A percentile compares a stretch with the other conserved stretches of the same genome.
Evolutionary conservation across 768 basidiomycete species (phyloP).

Genomic region (Phylloporus sp.): DNA sequence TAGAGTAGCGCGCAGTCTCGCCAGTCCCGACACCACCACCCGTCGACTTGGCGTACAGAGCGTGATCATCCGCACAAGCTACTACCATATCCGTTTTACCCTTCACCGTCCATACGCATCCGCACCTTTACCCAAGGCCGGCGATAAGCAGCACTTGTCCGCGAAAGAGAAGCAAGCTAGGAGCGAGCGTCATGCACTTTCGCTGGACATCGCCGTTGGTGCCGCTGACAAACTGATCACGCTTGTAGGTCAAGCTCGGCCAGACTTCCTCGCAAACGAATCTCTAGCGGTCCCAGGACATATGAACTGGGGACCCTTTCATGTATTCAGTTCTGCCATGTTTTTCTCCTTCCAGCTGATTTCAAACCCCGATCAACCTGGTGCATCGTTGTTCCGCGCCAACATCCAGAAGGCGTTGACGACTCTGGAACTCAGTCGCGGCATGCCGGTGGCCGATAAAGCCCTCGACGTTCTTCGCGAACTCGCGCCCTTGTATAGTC

Average conservation of each 20-base stretch:
- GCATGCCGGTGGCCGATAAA: slow-evolving; percentile 69
- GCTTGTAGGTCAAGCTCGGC: slow-evolving; percentile 70
- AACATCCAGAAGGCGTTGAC: slow-evolving; percentile 68
- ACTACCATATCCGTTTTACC: slow-evolving; percentile 80
- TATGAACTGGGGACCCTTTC: slow-evolving; percentile 81
- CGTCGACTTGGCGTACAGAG: slow-evolving; percentile 77
- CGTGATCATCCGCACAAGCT: slow-evolving; percentile 73
- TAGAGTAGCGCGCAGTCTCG: slow-evolving; percentile 66
- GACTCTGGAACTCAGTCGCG: slow-evolving; percentile 63
- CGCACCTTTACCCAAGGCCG: slow-evolving; percentile 20
- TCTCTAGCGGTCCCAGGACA: slow-evolving; percentile 74
- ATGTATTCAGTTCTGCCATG: slow-evolving; percentile 83
- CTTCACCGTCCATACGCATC: slow-evolving; percentile 74
- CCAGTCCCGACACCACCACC: slow-evolving; percentile 53
- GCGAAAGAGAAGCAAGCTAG: slow-evolving; percentile 24
- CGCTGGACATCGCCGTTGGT: slow-evolving; percentile 69
- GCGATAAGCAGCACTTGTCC: slow-evolving; percentile 31
- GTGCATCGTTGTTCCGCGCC: slow-evolving; percentile 69
- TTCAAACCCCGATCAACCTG: slow-evolving; percentile 74
- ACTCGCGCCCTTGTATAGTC: slow-evolving; percentile 69
- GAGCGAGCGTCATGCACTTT: slow-evolving; percentile 46
- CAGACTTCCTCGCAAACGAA: slow-evolving; percentile 68
- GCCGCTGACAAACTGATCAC: slow-evolving; percentile 78
- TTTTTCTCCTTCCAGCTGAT: slow-evolving; percentile 90
- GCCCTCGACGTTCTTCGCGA: slow-evolving; percentile 67